Percentiles rank a stretch among this genome's conserved stretches.
phyloP scores from a whole-genome alignment of 257 asterid genomes.

The Capsicum rhomboideum region DNA sequence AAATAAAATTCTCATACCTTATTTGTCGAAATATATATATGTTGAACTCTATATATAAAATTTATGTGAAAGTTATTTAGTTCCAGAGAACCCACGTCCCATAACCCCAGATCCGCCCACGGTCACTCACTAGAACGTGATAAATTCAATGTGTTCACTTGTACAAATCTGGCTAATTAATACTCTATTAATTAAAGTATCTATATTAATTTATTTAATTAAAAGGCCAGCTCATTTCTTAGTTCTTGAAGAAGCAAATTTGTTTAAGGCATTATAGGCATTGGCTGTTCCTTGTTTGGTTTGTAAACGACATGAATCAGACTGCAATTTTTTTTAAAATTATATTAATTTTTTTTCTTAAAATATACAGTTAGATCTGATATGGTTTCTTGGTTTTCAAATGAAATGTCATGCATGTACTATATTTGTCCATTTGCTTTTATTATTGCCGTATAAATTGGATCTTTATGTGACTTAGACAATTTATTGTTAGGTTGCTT shows the following conservation, averaged over 20 bases:
- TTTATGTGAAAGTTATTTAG: no score
- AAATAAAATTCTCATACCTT: no score
- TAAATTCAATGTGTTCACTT: not conserved
- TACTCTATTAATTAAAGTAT: not conserved
- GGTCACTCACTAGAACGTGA: not conserved
- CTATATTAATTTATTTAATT: not conserved
- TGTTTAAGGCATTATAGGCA: not conserved
- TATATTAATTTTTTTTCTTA: not conserved
- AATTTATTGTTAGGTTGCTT: not conserved
- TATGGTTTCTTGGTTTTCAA: not conserved
- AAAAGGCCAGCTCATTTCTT: not conserved
- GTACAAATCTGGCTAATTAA: not conserved
- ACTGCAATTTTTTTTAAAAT: not conserved
- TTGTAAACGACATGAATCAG: not conserved
- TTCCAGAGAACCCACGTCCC: no score
- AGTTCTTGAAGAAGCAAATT: not conserved
- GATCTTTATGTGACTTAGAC: not conserved
- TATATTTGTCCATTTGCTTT: not conserved
- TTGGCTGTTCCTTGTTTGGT: not conserved
- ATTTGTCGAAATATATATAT: no score
- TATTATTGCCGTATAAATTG: not conserved
- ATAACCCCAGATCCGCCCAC: not conserved
- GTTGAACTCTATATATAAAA: no score
- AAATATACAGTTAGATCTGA: not conserved
- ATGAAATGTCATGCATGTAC: not conserved